Conservation (phyloP, 1,284 basidiomycete species). For the Leccinum subrobustum region DNA sequence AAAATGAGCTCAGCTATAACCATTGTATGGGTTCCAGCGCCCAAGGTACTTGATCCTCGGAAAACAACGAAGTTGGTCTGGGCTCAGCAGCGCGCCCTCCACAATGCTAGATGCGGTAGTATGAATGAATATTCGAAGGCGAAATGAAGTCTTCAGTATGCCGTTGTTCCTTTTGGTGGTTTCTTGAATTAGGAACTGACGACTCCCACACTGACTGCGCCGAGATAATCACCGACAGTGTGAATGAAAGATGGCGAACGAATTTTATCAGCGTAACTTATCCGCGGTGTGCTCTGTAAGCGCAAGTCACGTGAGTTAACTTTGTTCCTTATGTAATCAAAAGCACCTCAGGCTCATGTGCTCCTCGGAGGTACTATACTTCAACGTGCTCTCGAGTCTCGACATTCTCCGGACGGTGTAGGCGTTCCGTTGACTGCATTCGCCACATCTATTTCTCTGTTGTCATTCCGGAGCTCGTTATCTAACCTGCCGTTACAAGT, state of each 20-base stretch:
- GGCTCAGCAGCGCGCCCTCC: not conserved
- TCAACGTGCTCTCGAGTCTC: not conserved
- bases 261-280: not conserved
- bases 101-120: conserved; percentile 1
- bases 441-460: not conserved
- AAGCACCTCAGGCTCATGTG: too few species aligned
- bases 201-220: not conserved
- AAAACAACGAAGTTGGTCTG: conserved; percentile 4
- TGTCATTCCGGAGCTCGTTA: not conserved
- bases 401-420: not conserved
- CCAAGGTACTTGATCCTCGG: conserved; percentile 19
- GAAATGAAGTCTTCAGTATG: conserved; percentile 1
- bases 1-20: conserved; percentile 4
- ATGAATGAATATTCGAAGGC: conserved; percentile 7
- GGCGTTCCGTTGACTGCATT: not conserved
- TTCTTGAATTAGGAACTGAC: not conserved
- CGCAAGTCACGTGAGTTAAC: conserved; percentile 12
- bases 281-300: not conserved
- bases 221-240: not conserved
- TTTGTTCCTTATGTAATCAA: conserved; percentile 1
- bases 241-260: not conserved
- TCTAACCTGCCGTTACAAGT: not conserved
- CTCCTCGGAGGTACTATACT: too few species aligned
- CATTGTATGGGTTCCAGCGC: not conserved
- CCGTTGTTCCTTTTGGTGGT: not conserved